Evolutionary conservation across 73 alveolate genomes (phyloP), one percentile per base, ranked within the genome.

Genomic region (Paramecium pentaurelia): DNA sequence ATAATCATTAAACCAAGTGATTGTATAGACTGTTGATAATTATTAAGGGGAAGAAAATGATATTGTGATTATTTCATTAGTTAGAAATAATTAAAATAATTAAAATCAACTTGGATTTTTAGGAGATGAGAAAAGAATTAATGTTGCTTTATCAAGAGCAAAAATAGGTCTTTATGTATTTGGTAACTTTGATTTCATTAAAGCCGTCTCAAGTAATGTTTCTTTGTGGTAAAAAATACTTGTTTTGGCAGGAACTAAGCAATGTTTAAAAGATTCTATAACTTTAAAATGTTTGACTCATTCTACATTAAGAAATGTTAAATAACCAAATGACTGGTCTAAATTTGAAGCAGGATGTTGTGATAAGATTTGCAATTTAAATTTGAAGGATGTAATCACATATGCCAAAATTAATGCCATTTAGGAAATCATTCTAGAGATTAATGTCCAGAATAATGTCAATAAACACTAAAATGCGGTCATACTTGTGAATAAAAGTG

Each of bases 41-140:
- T 97, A 93, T 71, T 95, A 97, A 92, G 99, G 99, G 42, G 99
- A 97, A 91, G 99, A 97, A 95, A 96, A 95, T 93, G 99, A 97
- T 68, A 95, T 97, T 18, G 95, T 97, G 28, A 71, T 97, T 12
- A 60, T 97, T 36, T 93, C 97, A 44, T 92, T 97, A 37, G 99
- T 96, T 9, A 95, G 99, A 88, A 88, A 96, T 60, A 95, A 95
- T 93, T 18, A 32, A 25, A 44, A 22, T 22, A 22, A 22, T 22
- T 22, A 96, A 22, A 38, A 94, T 58, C 34, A 37, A 14, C 92
- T 97, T 16, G 99, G 99, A 12, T 97, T 92, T 92, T 77, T 97
- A 7, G 92, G 90, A 86, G 92, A 92, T 20, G 75, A 80, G 28
- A 97, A 97, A 85, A 94, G 99, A 93, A 96, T 97, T 14, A 92